Evolutionary conservation across 2,329 filamentous ascomycete genomes (phyloP).

Genomic region (Penicillium sp.): DNA sequence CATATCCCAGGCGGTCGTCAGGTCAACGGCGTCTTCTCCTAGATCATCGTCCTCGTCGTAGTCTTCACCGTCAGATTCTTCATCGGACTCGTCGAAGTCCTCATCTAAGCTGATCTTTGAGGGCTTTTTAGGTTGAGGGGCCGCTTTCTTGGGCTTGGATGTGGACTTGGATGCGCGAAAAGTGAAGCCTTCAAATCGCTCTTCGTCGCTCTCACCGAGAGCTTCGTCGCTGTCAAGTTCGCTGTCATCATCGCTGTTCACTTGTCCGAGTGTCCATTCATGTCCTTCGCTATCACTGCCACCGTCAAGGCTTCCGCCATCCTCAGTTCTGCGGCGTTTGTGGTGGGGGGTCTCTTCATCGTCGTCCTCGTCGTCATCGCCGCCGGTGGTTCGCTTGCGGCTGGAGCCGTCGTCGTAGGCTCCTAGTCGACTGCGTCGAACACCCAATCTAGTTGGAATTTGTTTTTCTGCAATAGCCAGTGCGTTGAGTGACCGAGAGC

Average conservation of each 20-base stretch:
- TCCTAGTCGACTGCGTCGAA: slow-evolving; percentile 58
- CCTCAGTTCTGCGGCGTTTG: slow-evolving; percentile 46
- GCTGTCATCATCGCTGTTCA: slow-evolving; percentile 63
- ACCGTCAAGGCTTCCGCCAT: slow-evolving; percentile 57
- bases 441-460: slow-evolving; percentile 51
- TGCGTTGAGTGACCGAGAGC: slow-evolving; percentile 55
- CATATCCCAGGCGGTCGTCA: slow-evolving; percentile 60
- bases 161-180: slow-evolving; percentile 52
- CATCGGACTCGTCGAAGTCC: slow-evolving; percentile 46
- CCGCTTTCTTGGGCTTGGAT: slow-evolving; percentile 30
- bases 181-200: slow-evolving; percentile 73
- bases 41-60: slow-evolving; percentile 54
- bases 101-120: slow-evolving; percentile 50
- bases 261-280: slow-evolving; percentile 73
- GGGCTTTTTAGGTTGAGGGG: slow-evolving; percentile 25
- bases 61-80: slow-evolving; percentile 24
- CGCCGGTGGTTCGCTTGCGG: slow-evolving; percentile 36
- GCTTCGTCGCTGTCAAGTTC: slow-evolving; percentile 75
- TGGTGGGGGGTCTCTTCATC: slow-evolving; percentile 36
- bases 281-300: slow-evolving; percentile 84
- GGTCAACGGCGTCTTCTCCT: slow-evolving; percentile 60
- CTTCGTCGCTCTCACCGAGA: slow-evolving; percentile 83
- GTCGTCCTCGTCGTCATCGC: slow-evolving; percentile 44
- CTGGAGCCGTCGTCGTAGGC: slow-evolving; percentile 51
- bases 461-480: slow-evolving; percentile 62